These are phyloP conservation scores for Cladosporium sp. DNA, from an alignment of 2,329 filamentous ascomycete species.

Conservation along the genomic window DNA sequence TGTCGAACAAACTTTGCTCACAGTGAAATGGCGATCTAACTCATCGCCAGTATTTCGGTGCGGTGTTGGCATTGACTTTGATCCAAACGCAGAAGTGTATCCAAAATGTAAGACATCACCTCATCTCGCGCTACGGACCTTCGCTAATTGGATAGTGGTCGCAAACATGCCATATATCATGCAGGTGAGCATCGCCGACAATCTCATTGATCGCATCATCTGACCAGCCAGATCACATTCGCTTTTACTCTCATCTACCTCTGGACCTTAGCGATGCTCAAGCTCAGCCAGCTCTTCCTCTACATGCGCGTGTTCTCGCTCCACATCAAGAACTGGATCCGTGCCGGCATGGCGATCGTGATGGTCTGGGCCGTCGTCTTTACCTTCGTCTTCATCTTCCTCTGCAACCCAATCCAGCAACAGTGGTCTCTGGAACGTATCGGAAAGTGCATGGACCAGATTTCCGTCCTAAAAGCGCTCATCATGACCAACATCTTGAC, in stretches of 20 bases:
- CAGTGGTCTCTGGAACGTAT: constrained; percentile 4
- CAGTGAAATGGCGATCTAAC: not conserved
- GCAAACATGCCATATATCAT: constrained; percentile 10
- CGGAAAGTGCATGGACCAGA: constrained; percentile 7
- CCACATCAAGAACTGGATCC: constrained; percentile 2
- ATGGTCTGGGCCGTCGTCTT: not conserved
- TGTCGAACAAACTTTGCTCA: not conserved
- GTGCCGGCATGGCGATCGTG: not conserved
- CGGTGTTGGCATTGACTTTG: constrained; percentile 1
- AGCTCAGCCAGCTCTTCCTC: constrained; percentile 3
- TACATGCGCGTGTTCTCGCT: constrained; percentile 4
- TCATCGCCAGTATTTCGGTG: not conserved
- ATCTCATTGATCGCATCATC: not conserved
- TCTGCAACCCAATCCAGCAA: constrained; percentile 8
- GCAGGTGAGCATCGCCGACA: not conserved
- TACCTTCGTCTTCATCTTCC: constrained; percentile 8
- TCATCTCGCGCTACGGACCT: no score
- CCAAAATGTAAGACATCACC: not conserved
- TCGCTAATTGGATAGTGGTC: not conserved
- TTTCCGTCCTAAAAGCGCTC: not conserved
- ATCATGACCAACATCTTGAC: constrained; percentile 9
- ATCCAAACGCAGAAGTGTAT: not conserved
- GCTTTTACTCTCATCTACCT: constrained; percentile 3
- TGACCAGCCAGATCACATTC: constrained; percentile 4
- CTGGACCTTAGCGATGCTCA: constrained; percentile 2